Evolutionary conservation across 2,329 filamentous ascomycete genomes (phyloP).

Genomic region (Aspergillus tanneri): DNA sequence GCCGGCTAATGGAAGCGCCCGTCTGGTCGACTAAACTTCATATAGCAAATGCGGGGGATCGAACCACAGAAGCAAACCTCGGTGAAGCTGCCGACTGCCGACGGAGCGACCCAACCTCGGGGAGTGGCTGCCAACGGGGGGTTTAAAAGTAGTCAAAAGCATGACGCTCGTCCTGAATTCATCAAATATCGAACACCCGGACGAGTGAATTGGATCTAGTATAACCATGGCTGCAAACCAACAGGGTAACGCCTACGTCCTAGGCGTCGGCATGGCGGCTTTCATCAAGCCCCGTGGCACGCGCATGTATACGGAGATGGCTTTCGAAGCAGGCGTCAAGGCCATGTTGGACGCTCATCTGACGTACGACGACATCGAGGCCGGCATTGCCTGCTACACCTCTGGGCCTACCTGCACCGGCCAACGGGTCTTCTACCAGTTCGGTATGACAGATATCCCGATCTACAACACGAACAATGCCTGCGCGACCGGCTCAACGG

Average conservation of each 20-base stretch:
- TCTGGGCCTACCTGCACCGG: constrained; percentile 93
- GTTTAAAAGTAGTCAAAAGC: too few relatives aligned
- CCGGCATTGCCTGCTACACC: constrained; percentile 94
- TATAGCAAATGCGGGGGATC: too few relatives aligned
- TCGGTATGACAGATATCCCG: constrained; percentile 93
- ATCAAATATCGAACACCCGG: too few relatives aligned
- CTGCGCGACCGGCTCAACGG: constrained; percentile 91
- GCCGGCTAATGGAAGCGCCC: too few relatives aligned
- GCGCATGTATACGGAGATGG: constrained; percentile 89
- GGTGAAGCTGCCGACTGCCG: too few relatives aligned
- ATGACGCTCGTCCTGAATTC: too few relatives aligned
- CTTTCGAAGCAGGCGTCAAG: constrained; percentile 86
- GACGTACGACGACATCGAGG: constrained; percentile 93
- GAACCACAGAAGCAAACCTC: too few relatives aligned
- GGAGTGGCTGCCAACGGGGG: too few relatives aligned
- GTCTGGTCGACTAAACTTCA: too few relatives aligned
- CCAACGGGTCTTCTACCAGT: constrained; percentile 96
- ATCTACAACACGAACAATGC: constrained; percentile 99
- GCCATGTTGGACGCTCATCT: constrained; percentile 73
- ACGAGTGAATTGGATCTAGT: too few relatives aligned
- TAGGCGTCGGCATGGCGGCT: constrained; percentile 97
- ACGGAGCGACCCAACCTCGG: too few relatives aligned
- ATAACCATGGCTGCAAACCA: neutral
- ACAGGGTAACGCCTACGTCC: constrained; percentile 61
- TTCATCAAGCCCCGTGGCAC: constrained; percentile 96